phyloP scores from a whole-genome alignment of 306 rosid species.

The Purshia tridentata region DNA sequence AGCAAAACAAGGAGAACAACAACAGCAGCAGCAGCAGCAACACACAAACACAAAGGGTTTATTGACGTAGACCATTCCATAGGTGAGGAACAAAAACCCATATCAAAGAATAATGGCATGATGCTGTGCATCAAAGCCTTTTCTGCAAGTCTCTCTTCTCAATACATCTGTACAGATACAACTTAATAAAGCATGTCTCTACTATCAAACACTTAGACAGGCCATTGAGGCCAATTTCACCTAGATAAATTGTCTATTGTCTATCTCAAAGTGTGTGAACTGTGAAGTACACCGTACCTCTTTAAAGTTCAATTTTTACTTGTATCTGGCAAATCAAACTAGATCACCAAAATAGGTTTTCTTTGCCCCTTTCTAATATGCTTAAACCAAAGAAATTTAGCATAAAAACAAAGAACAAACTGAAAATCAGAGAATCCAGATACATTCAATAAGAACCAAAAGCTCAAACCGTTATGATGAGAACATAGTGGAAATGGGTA shows the following conservation, averaged over 20 bases:
- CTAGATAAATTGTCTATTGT: background rate
- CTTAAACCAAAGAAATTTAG: background rate
- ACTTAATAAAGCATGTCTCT: background rate
- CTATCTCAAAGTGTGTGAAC: no score
- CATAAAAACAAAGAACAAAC: background rate
- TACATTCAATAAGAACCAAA: background rate
- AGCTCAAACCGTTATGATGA: background rate
- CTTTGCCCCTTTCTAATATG: background rate
- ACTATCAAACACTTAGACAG: background rate
- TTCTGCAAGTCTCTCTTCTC: no score
- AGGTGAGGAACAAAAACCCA: background rate
- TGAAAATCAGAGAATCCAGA: background rate
- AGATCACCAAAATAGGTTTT: background rate
- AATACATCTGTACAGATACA: no score
- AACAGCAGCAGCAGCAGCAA: background rate
- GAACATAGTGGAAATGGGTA: conserved; percentile 1
- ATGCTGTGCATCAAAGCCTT: no score
- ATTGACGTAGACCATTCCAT: background rate
- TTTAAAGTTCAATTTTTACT: background rate
- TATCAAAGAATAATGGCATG: no score
- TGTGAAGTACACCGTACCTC: background rate
- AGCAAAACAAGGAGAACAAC: background rate
- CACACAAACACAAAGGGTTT: background rate
- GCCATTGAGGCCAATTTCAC: background rate
- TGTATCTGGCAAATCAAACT: background rate